These are phyloP conservation scores for Tricholoma sp. DNA, from an alignment of 768 basidiomycete species.

Conservation along the genomic window DNA sequence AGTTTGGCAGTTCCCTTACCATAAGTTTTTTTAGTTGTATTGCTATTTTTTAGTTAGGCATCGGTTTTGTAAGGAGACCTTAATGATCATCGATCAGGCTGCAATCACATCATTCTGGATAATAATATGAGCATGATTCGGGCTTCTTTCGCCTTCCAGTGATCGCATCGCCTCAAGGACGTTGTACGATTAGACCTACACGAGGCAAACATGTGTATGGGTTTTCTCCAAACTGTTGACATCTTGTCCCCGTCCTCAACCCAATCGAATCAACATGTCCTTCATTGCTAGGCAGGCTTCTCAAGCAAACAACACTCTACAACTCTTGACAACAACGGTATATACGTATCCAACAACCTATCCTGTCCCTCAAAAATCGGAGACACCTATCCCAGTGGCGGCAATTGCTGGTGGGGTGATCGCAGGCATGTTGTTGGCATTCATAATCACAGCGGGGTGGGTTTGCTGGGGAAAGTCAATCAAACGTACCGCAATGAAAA, in stretches of 20 bases:
- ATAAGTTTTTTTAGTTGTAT: conserved; percentile 13
- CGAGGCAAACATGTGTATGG: neutral
- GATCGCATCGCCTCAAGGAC: neutral
- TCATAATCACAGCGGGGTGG: conserved; percentile 40
- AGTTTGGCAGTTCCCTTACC: conserved; percentile 1
- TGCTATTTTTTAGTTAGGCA: conserved; percentile 8
- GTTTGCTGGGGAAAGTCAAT: conserved; percentile 40
- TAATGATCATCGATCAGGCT: neutral
- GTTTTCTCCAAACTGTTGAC: neutral
- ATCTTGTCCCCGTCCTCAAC: neutral
- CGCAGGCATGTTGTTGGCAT: conserved; percentile 43
- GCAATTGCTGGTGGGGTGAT: conserved; percentile 47
- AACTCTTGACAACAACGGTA: conserved; percentile 7
- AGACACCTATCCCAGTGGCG: conserved; percentile 34
- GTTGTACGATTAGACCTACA: neutral
- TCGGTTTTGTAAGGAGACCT: neutral
- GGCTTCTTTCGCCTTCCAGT: neutral
- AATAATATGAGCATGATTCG: neutral
- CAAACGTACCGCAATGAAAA: conserved; percentile 29
- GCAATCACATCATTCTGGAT: neutral
- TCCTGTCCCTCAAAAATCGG: conserved; percentile 4
- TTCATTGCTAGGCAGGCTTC: neutral
- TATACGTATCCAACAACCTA: conserved; percentile 7
- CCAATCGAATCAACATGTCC: neutral
- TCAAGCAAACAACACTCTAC: neutral